Evolutionary conservation across 805 yeast species (phyloP).

Genomic region (Nakazawaea molendinolei): DNA sequence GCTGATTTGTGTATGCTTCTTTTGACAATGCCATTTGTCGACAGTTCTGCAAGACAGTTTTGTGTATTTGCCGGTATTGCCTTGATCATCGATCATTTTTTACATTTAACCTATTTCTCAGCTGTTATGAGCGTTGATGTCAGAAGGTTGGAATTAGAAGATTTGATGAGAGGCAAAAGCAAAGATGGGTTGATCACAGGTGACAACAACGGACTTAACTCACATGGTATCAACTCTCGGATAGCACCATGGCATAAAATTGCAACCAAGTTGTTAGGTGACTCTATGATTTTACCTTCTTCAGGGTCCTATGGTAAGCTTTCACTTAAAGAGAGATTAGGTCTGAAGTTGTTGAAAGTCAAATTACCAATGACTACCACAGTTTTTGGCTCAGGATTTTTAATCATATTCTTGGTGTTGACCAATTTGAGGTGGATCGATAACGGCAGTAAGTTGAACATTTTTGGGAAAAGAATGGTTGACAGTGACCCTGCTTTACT

Average conservation of each 20-base stretch:
- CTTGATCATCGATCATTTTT: slow-evolving; percentile 48
- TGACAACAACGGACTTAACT: not conserved
- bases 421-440: slow-evolving; percentile 29
- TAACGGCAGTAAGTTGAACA: slow-evolving; percentile 13
- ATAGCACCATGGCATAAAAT: slow-evolving; percentile 8
- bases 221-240: not conserved
- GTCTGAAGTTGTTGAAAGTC: slow-evolving; percentile 27
- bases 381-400: slow-evolving; percentile 23
- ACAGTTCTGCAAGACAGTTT: slow-evolving; percentile 27
- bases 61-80: slow-evolving; percentile 41
- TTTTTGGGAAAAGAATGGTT: not conserved
- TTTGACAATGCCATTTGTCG: slow-evolving; percentile 23
- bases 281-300: slow-evolving; percentile 2
- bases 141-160: slow-evolving; percentile 55
- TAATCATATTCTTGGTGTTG: slow-evolving; percentile 21
- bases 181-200: not conserved
- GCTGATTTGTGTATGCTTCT: slow-evolving; percentile 20
- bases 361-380: slow-evolving; percentile 30
- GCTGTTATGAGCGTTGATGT: slow-evolving; percentile 65
- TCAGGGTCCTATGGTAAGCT: slow-evolving; percentile 6
- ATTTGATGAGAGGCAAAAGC: slow-evolving; percentile 22
- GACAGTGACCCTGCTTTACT: not conserved
- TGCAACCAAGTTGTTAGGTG: slow-evolving; percentile 6
- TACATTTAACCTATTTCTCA: slow-evolving; percentile 59
- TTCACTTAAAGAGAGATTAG: slow-evolving; percentile 17